Base-by-base conservation (phyloP, 768 basidiomycete genomes). In the Trametes maxima region DNA sequence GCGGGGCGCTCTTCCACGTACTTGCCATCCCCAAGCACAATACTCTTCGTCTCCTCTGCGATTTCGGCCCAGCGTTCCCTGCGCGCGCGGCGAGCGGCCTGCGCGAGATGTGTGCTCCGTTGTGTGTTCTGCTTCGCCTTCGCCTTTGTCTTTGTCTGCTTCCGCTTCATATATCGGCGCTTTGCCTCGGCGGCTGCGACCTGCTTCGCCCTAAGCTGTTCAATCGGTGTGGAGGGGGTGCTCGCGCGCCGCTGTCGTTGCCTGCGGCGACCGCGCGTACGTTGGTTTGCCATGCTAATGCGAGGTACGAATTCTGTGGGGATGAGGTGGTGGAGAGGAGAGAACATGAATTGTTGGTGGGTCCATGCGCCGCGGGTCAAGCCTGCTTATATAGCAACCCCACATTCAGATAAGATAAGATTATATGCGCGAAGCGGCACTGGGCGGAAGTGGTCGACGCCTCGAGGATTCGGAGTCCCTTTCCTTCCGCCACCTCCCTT, bases 11-110 rank as follows among this genome's bases (percentile, higher is more conserved):
- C 73, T 64, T 74, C 71, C 56, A 70, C 67, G 70, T 79, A 79
- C 72, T 76, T 70, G 65, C 78, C 78, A 69, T 77, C 72, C 17
- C 76, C 78, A 57, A 76, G 69, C 55, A 77, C 70, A 50, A 79
- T 75, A 51, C 63, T 64, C 47, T 72, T 72, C 5, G 78, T 79
- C 62, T 78, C 78, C 40, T 47, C 59, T 24, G 78, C 78, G 0
- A 68, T 73, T 46, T 68, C 64, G 17, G 69, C 69, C 76, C 77
- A 77, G 49, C 66, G 57, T 10, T 68, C 70, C 28, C 60, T 50
- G 21, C 48, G 58, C n/a, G 60, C 58, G 39, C 62, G 62, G 8
- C 45, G 43, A 14, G 62, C 51, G 22, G 62, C 56, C 24, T 53
- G 46, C n/a, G 39, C 52, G 39, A 54, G 42, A 21, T 53, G 51